Conservation (phyloP, 1,284 basidiomycete genomes). For the Violaceomyces palustris region DNA sequence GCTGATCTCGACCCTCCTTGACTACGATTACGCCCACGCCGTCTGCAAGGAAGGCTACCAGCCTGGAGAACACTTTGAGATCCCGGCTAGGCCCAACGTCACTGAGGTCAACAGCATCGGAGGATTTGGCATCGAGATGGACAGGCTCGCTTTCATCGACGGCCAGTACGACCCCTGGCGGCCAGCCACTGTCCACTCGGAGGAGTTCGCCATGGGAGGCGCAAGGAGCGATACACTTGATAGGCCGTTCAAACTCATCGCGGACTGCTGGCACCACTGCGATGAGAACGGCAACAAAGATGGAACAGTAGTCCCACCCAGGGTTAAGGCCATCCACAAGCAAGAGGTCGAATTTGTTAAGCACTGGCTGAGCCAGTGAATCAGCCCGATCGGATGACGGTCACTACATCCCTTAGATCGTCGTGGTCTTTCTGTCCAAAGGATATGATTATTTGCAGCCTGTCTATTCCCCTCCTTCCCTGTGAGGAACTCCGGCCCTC, state of each 20-base stretch:
- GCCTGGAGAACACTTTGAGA: slow-evolving; percentile 67
- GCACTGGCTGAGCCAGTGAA: slow-evolving; percentile 74
- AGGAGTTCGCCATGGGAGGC: slow-evolving; percentile 61
- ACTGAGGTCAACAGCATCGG: slow-evolving; percentile 65
- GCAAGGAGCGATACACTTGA: slow-evolving; percentile 67
- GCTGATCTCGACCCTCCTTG: slow-evolving; percentile 69
- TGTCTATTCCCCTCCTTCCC: too few species aligned
- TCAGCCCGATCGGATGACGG: too few species aligned
- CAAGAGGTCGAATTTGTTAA: slow-evolving; percentile 76
- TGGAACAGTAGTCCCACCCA: slow-evolving; percentile 62
- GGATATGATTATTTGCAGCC: too few species aligned
- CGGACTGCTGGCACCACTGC: slow-evolving; percentile 53
- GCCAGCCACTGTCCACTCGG: slow-evolving; percentile 75
- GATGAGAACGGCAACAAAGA: slow-evolving; percentile 37
- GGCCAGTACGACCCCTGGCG: slow-evolving; percentile 83
- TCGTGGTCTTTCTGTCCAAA: too few species aligned
- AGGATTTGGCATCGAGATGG: slow-evolving; percentile 62
- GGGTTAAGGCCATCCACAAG: slow-evolving; percentile 74
- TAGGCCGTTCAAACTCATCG: slow-evolving; percentile 81
- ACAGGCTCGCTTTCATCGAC: slow-evolving; percentile 78
- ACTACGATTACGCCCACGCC: slow-evolving; percentile 71
- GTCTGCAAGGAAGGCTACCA: slow-evolving; percentile 77
- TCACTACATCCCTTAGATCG: too few species aligned
- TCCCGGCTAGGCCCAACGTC: slow-evolving; percentile 71
- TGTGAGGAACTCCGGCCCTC: too few species aligned